Conservation (phyloP, 345 rosid species). For the Schrenkiella parvula region DNA sequence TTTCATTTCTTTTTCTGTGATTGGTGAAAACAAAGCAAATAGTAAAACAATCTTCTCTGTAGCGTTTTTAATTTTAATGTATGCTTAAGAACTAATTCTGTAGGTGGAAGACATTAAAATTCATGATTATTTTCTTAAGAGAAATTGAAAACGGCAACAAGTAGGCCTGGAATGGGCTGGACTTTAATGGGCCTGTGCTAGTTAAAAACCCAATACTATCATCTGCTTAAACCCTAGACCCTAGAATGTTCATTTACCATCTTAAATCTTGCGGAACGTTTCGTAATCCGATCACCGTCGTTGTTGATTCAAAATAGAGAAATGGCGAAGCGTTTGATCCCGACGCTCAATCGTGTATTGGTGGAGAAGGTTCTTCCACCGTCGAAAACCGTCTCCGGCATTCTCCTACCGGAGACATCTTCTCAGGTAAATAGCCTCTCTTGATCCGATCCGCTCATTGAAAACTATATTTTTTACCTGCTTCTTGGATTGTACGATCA, state of each 20-base stretch:
- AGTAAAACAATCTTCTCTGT: not conserved
- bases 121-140: not conserved
- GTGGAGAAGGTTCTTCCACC: slow-evolving; percentile 73
- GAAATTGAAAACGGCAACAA: not conserved
- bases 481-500: not conserved
- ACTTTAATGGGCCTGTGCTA: slow-evolving; percentile 11
- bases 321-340: slow-evolving; percentile 86
- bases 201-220: not conserved
- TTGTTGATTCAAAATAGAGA: not conserved
- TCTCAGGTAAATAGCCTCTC: slow-evolving; percentile 38
- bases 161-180: not conserved
- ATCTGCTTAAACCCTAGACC: slow-evolving; percentile 24
- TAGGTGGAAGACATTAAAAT: not conserved
- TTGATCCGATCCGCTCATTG: not conserved
- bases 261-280: not conserved
- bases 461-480: not conserved
- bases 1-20: not conserved
- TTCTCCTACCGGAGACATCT: slow-evolving; percentile 66
- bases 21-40: not conserved
- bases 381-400: slow-evolving; percentile 60
- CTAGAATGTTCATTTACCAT: not conserved
- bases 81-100: not conserved
- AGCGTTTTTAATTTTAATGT: not conserved
- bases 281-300: not conserved
- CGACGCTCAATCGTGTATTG: slow-evolving; percentile 62